Evolutionary conservation across 176 grass and related monocot genomes (phyloP), one percentile per base, ranked within the genome.

Genomic region (Musa schizocarpa): DNA sequence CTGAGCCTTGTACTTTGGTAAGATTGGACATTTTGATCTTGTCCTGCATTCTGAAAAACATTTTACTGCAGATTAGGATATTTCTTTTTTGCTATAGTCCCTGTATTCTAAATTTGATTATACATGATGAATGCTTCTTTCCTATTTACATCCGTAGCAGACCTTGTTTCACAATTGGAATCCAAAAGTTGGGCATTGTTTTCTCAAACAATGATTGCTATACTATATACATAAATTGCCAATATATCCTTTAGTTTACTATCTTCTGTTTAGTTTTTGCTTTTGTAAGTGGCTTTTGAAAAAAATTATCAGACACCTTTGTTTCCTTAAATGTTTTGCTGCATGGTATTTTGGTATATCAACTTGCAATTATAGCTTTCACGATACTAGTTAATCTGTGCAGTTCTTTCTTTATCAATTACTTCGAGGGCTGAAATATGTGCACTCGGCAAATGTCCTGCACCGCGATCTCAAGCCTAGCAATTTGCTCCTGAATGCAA

Each of bases 351-450:
- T 24, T 26, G 21, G 21, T 3, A 27, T 65, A 11, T 24, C 11
- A 20, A 64, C 20, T 65, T 24, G 63, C 9, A 65, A 9, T 17
- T 50, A 50, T 70, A 1, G 13, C 13, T 70, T 50, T 26, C 68
- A 61, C 49, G 54, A 29, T 59, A 13, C 10, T 71, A 51, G 17
- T n/a, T 71, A 34, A 43, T 43, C 34, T 43, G 11, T 26, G 76
- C 79, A 96, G 93, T 96, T 85, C 54, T 96, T 96, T 71, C 79
- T 96, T 53, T 92, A 96, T 54, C 93, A 96, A 76, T 76, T 96
- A 13, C 87, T 96, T 21, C 81, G 89, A 72, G 93, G 89, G 54
- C 76, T 96, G 71, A 96, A 96, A 87, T 96, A 90, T 8, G 93
- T 96, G 59, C 93, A 96, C 74, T 96, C 89, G 1, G 93, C 89